Conservation (phyloP, 139 green algal species). For the Pseudopediastrum boryanum region DNA sequence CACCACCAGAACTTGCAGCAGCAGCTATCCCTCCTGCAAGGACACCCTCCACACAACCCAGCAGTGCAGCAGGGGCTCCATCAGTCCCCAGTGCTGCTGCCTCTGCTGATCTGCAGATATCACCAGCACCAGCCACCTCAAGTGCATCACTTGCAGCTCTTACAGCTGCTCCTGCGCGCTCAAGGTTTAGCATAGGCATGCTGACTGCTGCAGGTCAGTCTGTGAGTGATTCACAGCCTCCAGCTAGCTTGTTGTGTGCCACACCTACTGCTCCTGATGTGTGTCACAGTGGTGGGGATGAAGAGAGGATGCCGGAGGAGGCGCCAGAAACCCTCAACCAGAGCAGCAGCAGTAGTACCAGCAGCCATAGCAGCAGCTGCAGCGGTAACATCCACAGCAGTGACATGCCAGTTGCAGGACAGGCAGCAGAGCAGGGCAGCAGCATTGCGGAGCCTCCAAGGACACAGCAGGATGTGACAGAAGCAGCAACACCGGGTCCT, state of each 20-base stretch:
- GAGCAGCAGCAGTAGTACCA: conserved; percentile 13
- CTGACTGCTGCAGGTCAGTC: too few relatives aligned
- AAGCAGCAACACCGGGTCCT: neutral
- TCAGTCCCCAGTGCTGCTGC: neutral
- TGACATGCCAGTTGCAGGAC: neutral
- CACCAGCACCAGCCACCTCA: conserved; percentile 21
- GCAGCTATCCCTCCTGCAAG: neutral
- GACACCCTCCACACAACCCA: neutral
- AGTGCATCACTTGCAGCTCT: too few relatives aligned
- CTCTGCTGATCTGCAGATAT: neutral
- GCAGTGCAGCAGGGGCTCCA: neutral
- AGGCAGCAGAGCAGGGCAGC: neutral
- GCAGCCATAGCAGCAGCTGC: neutral
- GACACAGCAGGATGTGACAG: neutral
- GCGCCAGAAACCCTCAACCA: too few relatives aligned
- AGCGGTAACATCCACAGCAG: neutral
- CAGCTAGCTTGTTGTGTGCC: too few relatives aligned
- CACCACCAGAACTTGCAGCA: neutral
- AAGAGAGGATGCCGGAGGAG: too few relatives aligned
- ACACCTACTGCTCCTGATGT: too few relatives aligned
- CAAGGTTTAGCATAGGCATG: too few relatives aligned
- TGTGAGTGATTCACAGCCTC: too few relatives aligned
- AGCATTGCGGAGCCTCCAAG: neutral
- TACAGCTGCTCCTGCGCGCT: too few relatives aligned
- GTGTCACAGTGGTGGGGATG: too few relatives aligned